These are phyloP conservation scores for Thraustochytrium sp. DNA, from an alignment of 352 stramenopile genomes.

Conservation along the genomic window DNA sequence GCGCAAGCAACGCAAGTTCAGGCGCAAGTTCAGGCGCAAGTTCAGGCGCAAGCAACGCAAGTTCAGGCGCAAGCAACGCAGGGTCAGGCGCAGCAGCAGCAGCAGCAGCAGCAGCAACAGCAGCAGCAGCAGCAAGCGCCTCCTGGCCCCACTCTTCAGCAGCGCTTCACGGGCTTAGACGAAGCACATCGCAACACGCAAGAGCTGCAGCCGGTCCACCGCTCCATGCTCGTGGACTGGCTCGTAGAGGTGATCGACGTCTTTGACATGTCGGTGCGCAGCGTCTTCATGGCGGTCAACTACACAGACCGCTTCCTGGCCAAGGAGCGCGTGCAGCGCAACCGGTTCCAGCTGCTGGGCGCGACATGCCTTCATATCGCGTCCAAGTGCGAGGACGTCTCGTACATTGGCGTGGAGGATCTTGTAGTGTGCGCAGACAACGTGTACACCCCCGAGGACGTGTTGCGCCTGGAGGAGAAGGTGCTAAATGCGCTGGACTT, in stretches of 20 bases:
- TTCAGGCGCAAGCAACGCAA: not conserved
- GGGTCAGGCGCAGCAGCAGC: not conserved
- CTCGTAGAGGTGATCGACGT: constrained; percentile 84
- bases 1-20: not conserved
- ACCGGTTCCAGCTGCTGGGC: constrained; percentile 79
- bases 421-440: constrained; percentile 81
- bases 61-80: not conserved
- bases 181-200: not conserved
- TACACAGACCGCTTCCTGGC: constrained; percentile 74
- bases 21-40: not conserved
- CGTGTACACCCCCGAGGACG: constrained; percentile 75
- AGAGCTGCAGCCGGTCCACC: constrained; percentile 64
- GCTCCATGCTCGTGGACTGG: constrained; percentile 83
- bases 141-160: not conserved
- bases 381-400: constrained; percentile 82
- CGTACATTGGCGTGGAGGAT: constrained; percentile 82
- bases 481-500: constrained; percentile 83
- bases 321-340: constrained; percentile 28
- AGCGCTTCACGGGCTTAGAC: no score
- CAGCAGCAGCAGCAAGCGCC: not conserved
- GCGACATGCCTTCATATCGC: constrained; percentile 78
- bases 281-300: constrained; percentile 77
- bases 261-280: constrained; percentile 81
- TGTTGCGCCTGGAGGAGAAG: constrained; percentile 82
- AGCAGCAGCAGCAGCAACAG: not conserved